phyloP scores from a whole-genome alignment of 176 grass and related monocot species.

The Phoenix dactylifera region DNA sequence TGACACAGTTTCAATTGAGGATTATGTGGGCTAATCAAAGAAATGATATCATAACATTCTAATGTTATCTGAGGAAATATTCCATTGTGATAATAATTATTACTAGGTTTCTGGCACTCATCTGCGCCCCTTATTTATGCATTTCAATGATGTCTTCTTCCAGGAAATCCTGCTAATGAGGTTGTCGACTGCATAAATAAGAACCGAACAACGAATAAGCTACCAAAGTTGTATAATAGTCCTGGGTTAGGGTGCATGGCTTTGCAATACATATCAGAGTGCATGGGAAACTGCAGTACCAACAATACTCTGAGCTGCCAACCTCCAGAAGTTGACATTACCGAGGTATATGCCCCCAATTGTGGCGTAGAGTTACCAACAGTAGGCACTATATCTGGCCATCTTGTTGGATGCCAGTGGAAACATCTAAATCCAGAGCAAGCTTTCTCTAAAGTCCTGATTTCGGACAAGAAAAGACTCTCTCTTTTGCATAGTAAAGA shows the following conservation, averaged over 20 bases:
- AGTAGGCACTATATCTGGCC: slow-evolving; percentile 46
- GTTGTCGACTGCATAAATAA: slow-evolving; percentile 58
- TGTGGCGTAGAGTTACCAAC: slow-evolving; percentile 92
- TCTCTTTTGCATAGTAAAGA: slow-evolving; percentile 49
- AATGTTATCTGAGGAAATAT: too few species aligned
- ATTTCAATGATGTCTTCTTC: background rate
- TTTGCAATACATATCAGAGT: slow-evolving; percentile 58
- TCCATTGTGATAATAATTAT: too few species aligned
- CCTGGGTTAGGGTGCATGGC: slow-evolving; percentile 86
- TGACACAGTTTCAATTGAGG: too few species aligned
- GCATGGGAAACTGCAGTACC: slow-evolving; percentile 41
- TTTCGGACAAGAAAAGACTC: slow-evolving; percentile 16
- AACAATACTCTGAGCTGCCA: slow-evolving; percentile 35
- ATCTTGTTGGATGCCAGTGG: slow-evolving; percentile 49
- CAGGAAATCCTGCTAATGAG: slow-evolving; percentile 67
- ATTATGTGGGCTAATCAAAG: too few species aligned
- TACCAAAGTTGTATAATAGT: slow-evolving; percentile 47
- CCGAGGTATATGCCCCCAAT: slow-evolving; percentile 86
- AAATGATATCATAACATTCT: background rate
- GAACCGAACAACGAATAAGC: slow-evolving; percentile 49
- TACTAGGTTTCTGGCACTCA: too few species aligned
- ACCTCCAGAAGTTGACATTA: slow-evolving; percentile 62
- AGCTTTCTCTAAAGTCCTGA: slow-evolving; percentile 28
- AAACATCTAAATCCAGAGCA: slow-evolving; percentile 26
- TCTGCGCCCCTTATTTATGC: too few species aligned